Conservation (phyloP, 1,284 basidiomycete species). For the Sporisorium iseilematis-ciliati region DNA sequence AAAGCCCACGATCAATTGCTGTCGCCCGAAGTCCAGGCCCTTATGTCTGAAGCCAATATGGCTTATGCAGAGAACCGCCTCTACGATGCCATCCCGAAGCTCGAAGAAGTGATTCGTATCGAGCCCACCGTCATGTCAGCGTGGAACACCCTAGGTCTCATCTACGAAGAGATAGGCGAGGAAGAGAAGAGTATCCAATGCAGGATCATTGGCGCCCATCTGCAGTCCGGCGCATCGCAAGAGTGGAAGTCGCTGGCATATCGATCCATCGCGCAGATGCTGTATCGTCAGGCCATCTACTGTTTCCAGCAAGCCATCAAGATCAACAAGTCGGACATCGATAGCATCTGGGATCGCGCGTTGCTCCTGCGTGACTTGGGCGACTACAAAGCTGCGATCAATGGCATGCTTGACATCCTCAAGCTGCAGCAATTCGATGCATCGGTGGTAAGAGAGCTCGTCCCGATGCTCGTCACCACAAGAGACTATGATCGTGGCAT, state of each 20-base stretch:
- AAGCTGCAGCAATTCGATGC: constrained; percentile 84
- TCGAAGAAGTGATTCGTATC: constrained; percentile 92
- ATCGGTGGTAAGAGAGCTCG: constrained; percentile 82
- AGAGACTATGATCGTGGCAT: constrained; percentile 78
- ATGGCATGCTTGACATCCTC: constrained; percentile 81
- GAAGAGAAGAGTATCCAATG: constrained; percentile 82
- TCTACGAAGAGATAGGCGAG: constrained; percentile 80
- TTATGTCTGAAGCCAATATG: constrained; percentile 88
- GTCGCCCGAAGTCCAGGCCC: constrained; percentile 82
- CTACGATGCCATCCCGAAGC: constrained; percentile 79
- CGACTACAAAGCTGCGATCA: constrained; percentile 80
- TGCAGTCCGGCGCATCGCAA: constrained; percentile 81
- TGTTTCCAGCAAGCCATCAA: constrained; percentile 87
- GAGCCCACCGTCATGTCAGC: constrained; percentile 86
- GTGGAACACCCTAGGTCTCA: constrained; percentile 87
- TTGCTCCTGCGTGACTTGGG: constrained; percentile 83
- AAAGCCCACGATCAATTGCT: constrained; percentile 70
- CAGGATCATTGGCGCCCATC: constrained; percentile 88
- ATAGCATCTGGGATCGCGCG: constrained; percentile 91
- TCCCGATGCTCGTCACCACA: constrained; percentile 81
- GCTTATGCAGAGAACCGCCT: constrained; percentile 82
- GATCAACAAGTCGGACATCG: constrained; percentile 82
- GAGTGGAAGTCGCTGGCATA: constrained; percentile 83
- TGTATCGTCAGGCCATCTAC: constrained; percentile 87
- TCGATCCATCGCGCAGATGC: constrained; percentile 76